phyloP scores from a whole-genome alignment of 2,329 filamentous ascomycete species.

The Trichoderma endophyticum region DNA sequence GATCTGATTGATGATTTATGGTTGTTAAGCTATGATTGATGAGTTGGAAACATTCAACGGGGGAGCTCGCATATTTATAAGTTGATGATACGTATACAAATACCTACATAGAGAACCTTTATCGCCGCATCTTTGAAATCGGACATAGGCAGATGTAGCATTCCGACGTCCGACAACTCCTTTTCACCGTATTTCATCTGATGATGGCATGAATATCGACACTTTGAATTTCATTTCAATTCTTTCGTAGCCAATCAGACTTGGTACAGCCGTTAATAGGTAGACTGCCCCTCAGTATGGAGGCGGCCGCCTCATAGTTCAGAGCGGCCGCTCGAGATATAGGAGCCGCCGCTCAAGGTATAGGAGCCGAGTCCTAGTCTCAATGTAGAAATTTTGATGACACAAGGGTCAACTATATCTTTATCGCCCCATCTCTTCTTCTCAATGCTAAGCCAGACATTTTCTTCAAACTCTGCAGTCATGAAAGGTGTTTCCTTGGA shows the following conservation, averaged over 20 bases:
- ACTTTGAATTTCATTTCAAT: not conserved
- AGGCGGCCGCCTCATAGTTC: not conserved
- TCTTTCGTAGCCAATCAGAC: not conserved
- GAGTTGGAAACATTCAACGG: not conserved
- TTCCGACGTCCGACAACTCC: not conserved
- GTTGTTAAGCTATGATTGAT: not conserved
- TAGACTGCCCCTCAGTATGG: not conserved
- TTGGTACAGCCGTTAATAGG: not conserved
- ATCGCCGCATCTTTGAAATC: not conserved
- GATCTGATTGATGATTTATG: too few species aligned
- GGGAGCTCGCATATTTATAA: not conserved
- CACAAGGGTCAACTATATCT: not conserved
- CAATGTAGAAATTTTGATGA: not conserved
- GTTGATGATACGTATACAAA: not conserved
- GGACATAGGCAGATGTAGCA: not conserved
- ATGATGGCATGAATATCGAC: not conserved
- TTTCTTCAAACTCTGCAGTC: not conserved
- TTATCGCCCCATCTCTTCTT: not conserved
- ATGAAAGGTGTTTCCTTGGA: not conserved
- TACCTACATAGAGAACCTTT: not conserved
- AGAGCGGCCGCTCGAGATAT: not conserved
- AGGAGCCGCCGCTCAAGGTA: not conserved
- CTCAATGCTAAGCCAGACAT: not conserved
- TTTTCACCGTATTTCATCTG: not conserved
- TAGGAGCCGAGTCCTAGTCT: not conserved